These are phyloP conservation scores for Hypoxylon lienhwacheense DNA, from an alignment of 495 filamentous ascomycete genomes.

Conservation along the genomic window DNA sequence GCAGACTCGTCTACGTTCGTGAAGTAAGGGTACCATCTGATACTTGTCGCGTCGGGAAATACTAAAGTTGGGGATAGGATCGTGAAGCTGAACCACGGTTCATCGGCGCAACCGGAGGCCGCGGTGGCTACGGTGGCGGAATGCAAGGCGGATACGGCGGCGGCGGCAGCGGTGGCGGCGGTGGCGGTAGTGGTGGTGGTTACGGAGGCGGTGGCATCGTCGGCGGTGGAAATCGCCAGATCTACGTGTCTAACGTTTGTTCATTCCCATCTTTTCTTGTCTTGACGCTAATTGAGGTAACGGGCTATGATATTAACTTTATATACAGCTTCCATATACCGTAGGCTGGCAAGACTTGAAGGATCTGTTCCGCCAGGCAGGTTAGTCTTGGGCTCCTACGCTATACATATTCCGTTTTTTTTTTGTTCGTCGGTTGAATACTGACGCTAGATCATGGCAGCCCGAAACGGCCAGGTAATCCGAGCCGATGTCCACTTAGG, in stretches of 20 bases:
- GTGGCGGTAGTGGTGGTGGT: constrained; percentile 55
- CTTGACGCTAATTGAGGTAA: constrained; percentile 11
- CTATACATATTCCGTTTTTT: no score
- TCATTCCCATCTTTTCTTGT: constrained; percentile 40
- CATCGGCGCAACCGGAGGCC: constrained; percentile 67
- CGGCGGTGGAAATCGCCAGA: constrained; percentile 74
- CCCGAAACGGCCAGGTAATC: constrained; percentile 77
- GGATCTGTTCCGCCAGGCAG: constrained; percentile 97
- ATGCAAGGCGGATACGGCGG: constrained; percentile 48
- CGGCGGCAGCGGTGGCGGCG: constrained; percentile 50
- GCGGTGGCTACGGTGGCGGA: constrained; percentile 65
- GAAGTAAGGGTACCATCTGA: constrained; percentile 64
- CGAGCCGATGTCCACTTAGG: constrained; percentile 95
- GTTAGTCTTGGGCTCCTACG: no score
- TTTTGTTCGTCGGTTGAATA: not conserved
- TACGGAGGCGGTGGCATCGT: constrained; percentile 43
- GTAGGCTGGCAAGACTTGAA: constrained; percentile 99
- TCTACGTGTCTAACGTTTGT: constrained; percentile 98
- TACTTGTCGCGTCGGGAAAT: constrained; percentile 19
- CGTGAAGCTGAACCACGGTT: constrained; percentile 96
- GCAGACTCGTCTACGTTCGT: constrained; percentile 95
- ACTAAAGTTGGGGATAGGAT: constrained; percentile 58
- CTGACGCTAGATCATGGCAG: constrained; percentile 34
- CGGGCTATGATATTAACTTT: constrained; percentile 44
- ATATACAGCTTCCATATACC: constrained; percentile 84